Evolutionary conservation across 1,284 basidiomycete species (phyloP).

Genomic region (Marasmius fiardii): DNA sequence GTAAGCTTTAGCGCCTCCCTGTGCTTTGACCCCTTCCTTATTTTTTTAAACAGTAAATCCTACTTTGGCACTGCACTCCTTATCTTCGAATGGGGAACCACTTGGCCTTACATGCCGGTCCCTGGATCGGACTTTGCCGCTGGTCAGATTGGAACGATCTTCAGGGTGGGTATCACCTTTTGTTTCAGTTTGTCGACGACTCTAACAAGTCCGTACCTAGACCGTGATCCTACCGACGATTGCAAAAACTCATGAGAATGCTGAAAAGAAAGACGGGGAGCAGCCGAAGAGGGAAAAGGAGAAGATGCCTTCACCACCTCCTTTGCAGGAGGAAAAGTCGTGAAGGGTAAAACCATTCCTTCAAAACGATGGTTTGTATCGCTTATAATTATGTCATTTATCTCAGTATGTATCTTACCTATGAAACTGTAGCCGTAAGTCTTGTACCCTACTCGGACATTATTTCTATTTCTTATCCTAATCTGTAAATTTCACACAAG

Average conservation of each 20-base stretch:
- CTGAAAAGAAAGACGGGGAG: not conserved
- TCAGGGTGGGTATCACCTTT: not conserved
- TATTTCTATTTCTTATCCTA: too few relatives aligned
- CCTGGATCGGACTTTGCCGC: not conserved
- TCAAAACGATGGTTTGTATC: too few relatives aligned
- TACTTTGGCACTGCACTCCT: slow-evolving; percentile 24
- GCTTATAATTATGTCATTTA: too few relatives aligned
- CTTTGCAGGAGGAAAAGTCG: not conserved
- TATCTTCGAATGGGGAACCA: slow-evolving; percentile 29
- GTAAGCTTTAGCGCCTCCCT: slow-evolving; percentile 2
- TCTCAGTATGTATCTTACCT: too few relatives aligned
- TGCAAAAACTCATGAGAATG: slow-evolving; percentile 1
- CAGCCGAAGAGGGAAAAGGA: not conserved
- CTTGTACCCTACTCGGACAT: too few relatives aligned
- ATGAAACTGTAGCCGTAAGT: too few relatives aligned
- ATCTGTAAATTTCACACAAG: too few relatives aligned
- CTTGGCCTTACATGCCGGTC: slow-evolving; percentile 23
- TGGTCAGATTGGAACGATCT: not conserved
- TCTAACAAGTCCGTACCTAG: not conserved
- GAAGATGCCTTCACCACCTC: not conserved
- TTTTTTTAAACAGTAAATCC: slow-evolving; percentile 12
- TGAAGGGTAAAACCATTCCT: not conserved
- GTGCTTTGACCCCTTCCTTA: not conserved
- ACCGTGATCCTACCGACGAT: slow-evolving; percentile 2
- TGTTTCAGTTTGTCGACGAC: too few relatives aligned